These are phyloP conservation scores for Colletotrichum truncatum DNA, from an alignment of 2,329 filamentous ascomycete species.

Conservation along the genomic window DNA sequence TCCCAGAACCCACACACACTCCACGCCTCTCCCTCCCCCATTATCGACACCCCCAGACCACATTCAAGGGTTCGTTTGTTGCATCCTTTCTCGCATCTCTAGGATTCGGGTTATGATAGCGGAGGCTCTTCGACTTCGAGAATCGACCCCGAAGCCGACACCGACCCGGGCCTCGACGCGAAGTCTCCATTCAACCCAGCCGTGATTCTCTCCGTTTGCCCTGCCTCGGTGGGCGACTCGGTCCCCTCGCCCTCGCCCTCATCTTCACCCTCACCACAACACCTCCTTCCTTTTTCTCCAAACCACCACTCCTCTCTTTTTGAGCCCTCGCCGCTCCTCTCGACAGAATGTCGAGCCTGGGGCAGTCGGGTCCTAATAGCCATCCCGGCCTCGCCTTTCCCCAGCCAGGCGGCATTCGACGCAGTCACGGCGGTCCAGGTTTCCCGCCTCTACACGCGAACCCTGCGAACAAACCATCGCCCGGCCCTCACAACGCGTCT, in stretches of 20 bases:
- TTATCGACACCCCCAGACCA: slow-evolving; percentile 50
- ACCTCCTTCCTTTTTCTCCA: not conserved
- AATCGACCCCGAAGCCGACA: slow-evolving; percentile 9
- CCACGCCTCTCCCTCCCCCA: slow-evolving; percentile 50
- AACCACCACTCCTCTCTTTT: not conserved
- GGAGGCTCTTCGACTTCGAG: slow-evolving; percentile 24
- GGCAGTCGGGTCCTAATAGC: slow-evolving; percentile 58
- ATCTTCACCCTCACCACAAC: not conserved
- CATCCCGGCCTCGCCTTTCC: slow-evolving; percentile 64
- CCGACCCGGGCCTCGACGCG: not conserved
- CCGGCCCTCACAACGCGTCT: slow-evolving; percentile 62
- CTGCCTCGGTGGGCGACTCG: slow-evolving; percentile 13
- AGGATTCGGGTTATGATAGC: slow-evolving; percentile 28
- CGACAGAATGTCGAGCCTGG: slow-evolving; percentile 56
- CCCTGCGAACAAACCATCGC: slow-evolving; percentile 64
- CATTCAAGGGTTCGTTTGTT: slow-evolving; percentile 33
- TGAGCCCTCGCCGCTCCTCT: slow-evolving; percentile 15
- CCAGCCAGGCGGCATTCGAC: slow-evolving; percentile 59
- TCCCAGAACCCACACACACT: slow-evolving; percentile 41
- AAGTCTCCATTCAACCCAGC: not conserved
- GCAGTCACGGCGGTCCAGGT: slow-evolving; percentile 41
- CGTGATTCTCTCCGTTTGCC: not conserved
- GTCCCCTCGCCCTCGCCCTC: not conserved
- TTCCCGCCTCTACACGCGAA: slow-evolving; percentile 58
- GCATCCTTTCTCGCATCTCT: slow-evolving; percentile 30